Evolutionary conservation across 768 basidiomycete species (phyloP).

Genomic region (Pisolithus marmoratus): DNA sequence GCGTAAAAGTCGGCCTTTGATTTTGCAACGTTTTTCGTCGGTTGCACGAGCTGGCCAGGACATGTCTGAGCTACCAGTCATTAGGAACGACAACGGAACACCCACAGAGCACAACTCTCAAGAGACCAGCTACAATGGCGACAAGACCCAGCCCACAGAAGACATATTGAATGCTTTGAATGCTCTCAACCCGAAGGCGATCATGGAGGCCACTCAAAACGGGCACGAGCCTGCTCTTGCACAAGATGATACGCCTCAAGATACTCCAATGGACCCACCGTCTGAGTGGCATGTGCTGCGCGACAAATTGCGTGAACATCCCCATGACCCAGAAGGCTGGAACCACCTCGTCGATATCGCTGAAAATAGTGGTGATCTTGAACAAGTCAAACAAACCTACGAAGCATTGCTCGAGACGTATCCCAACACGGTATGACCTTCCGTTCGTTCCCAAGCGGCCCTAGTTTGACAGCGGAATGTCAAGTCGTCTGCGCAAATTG

Average conservation of each 20-base stretch:
- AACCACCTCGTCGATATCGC: constrained; percentile 72
- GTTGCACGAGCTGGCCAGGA: constrained; percentile 17
- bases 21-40: constrained; percentile 27
- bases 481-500: constrained; percentile 79
- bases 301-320: constrained; percentile 57
- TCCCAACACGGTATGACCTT: constrained; percentile 81
- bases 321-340: constrained; percentile 75
- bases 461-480: constrained; percentile 19
- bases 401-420: constrained; percentile 78
- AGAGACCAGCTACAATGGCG: constrained; percentile 22
- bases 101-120: constrained; percentile 22
- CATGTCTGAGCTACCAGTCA: constrained; percentile 34
- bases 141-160: constrained; percentile 32
- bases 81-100: constrained; percentile 18
- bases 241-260: constrained; percentile 19
- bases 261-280: constrained; percentile 30
- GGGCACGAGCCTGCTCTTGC: constrained; percentile 19
- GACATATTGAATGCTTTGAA: constrained; percentile 33
- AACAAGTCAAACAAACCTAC: constrained; percentile 76
- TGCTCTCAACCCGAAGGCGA: constrained; percentile 26
- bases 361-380: constrained; percentile 70
- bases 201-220: constrained; percentile 21
- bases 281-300: constrained; percentile 67
- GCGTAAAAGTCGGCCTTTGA: constrained; percentile 5
- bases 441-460: constrained; percentile 17